Base-by-base conservation (phyloP, 2,329 filamentous ascomycete genomes). In the Pseudogymnoascus pannorum region DNA sequence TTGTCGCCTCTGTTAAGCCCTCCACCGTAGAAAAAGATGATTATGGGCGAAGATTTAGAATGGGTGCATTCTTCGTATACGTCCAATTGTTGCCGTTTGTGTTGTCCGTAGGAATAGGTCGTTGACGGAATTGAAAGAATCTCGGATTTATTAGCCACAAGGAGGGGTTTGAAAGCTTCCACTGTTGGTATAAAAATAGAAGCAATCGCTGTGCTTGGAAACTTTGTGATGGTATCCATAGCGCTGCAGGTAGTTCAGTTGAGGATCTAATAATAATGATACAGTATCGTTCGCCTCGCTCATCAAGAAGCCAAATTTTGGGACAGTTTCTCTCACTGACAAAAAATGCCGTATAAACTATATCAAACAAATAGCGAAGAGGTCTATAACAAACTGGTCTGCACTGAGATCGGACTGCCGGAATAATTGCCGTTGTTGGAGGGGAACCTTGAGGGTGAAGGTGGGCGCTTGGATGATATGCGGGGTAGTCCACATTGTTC, bases 1-100 rank as follows among this genome's bases (percentile, higher is more conserved):
- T 69, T 71, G 20, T 70, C 67, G 9, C 71, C 71, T 24, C 61
- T 26, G 12, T 64, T 63, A 3, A 71, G 44, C 4, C 70, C 71
- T 9, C 71, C 70, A 4, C 70, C 70, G 48, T 72, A 69, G 36
- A 70, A 61, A 61, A 66, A 72, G 22, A 72, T 58, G 2, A 72
- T 61, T 26, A 72, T 69, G 9, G 69, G 68, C 14, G 68, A 61
- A 3, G 61, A 44, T 2, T 33, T 29, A 4, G 58, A n/a, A 11
- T 62, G 42, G 5, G 64, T 48, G 3, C 59, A 14, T 24, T 57
- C 24, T 11, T 58, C 38, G 33, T 71, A 72, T 26, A 71, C 33
- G 31, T 72, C 70, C 4, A 72, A 62, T 44, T 64, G 63, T 59
- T 72, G 71, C 1, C 70, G 68, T 3, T 68, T 62, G 40, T 71